A percentile compares a stretch with the other conserved stretches of the same genome.
Evolutionary conservation across 257 asterid genomes (phyloP).

Genomic region (Forsythia viridissima): DNA sequence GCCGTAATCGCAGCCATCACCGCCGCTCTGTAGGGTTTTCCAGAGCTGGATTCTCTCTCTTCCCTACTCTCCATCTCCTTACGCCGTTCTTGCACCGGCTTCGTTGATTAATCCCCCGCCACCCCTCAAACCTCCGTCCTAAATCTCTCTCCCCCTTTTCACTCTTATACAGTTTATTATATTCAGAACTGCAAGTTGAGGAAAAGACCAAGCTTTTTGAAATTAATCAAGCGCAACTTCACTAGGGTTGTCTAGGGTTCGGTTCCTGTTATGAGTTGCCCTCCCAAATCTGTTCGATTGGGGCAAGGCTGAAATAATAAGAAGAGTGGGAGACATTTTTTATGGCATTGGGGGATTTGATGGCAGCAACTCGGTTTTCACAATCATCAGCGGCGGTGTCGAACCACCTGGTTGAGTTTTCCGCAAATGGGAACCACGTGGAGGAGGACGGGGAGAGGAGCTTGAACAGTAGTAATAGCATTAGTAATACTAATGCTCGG

Average conservation of each 20-base stretch:
- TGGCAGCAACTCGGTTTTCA: conserved; percentile 89
- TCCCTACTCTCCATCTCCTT: conserved; percentile 35
- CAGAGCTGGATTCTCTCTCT: conserved; percentile 64
- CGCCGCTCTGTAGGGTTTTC: conserved; percentile 28
- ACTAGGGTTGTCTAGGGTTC: conserved; percentile 40
- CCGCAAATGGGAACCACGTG: conserved; percentile 49
- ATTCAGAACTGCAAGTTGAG: conserved; percentile 19
- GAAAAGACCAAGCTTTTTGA: conserved; percentile 3
- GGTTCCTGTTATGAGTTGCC: conserved; percentile 57
- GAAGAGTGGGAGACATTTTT: conserved; percentile 21
- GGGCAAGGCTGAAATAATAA: conserved; percentile 65
- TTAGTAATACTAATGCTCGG: conserved; percentile 35
- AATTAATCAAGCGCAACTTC: conserved; percentile 28
- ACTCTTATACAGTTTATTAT: neutral
- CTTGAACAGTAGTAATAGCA: conserved; percentile 38
- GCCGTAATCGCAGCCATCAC: conserved; percentile 42
- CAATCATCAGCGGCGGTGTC: conserved; percentile 73
- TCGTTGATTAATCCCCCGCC: conserved; percentile 54
- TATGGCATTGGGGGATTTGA: conserved; percentile 99
- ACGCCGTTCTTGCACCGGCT: conserved; percentile 61
- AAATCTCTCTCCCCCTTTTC: neutral
- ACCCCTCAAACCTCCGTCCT: conserved; percentile 26
- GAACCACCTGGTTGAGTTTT: conserved; percentile 66
- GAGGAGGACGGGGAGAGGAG: conserved; percentile 57
- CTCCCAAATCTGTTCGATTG: conserved; percentile 72